These are phyloP conservation scores for Trametes coccinea DNA, from an alignment of 768 basidiomycete genomes.

Conservation along the genomic window DNA sequence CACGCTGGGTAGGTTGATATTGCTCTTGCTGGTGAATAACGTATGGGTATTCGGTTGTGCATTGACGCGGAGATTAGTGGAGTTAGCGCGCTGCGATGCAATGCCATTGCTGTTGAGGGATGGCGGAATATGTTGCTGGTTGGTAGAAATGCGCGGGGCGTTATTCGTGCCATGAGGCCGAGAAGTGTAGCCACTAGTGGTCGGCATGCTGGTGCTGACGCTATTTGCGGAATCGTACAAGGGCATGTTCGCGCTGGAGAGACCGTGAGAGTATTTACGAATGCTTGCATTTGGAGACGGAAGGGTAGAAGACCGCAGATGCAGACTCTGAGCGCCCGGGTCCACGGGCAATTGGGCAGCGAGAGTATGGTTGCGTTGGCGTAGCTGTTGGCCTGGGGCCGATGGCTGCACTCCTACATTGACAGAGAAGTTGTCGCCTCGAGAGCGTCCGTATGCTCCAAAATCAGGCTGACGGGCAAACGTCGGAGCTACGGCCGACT, in stretches of 20 bases:
- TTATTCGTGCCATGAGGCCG: neutral
- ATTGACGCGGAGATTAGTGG: neutral
- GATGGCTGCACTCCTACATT: constrained; percentile 7
- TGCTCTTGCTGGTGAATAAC: constrained; percentile 23
- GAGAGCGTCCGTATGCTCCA: neutral
- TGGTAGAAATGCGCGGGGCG: neutral
- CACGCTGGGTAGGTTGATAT: constrained; percentile 14
- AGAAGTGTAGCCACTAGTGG: neutral
- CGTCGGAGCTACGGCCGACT: neutral
- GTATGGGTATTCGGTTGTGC: constrained; percentile 18
- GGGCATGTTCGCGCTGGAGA: constrained; percentile 5
- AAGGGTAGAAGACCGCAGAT: constrained; percentile 29
- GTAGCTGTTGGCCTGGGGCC: neutral
- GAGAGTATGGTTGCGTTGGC: constrained; percentile 32
- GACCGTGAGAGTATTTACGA: neutral
- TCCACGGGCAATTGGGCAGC: constrained; percentile 23
- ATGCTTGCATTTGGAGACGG: constrained; percentile 27
- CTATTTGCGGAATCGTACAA: constrained; percentile 6
- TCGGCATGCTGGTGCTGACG: neutral
- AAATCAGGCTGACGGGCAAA: neutral
- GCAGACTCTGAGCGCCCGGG: constrained; percentile 19
- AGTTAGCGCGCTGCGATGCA: constrained; percentile 1
- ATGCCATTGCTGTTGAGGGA: neutral
- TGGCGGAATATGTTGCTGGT: neutral
- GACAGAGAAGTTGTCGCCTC: neutral